phyloP scores from a whole-genome alignment of 495 filamentous ascomycete species.

The Viridothelium virens region DNA sequence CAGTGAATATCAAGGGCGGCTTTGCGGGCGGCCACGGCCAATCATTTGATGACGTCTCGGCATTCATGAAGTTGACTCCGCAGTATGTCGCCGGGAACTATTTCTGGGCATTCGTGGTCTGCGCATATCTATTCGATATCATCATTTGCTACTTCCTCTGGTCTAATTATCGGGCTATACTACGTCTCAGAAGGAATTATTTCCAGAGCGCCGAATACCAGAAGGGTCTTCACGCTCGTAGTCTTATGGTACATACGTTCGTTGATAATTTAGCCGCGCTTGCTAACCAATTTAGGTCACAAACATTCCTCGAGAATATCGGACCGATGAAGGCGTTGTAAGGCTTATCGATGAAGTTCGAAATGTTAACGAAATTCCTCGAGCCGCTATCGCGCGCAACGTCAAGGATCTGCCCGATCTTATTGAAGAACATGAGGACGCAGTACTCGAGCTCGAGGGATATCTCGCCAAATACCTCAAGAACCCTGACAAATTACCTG shows the following conservation, averaged over 20 bases:
- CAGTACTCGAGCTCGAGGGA: constrained; percentile 72
- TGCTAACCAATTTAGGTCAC: constrained; percentile 51
- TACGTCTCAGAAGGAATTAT: constrained; percentile 63
- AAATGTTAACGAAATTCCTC: constrained; percentile 65
- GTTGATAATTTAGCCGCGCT: constrained; percentile 18
- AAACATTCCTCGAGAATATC: constrained; percentile 64
- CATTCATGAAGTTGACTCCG: constrained; percentile 50
- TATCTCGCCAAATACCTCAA: constrained; percentile 83
- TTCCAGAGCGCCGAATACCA: constrained; percentile 87
- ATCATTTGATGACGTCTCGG: constrained; percentile 23
- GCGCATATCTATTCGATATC: constrained; percentile 70
- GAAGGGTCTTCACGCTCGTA: constrained; percentile 77
- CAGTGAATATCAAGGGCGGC: constrained; percentile 61
- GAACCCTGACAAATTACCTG: constrained; percentile 71
- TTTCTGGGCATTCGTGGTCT: constrained; percentile 75
- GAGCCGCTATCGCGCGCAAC: constrained; percentile 79
- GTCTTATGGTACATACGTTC: constrained; percentile 60
- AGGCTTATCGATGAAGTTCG: constrained; percentile 67
- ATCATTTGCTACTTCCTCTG: constrained; percentile 75
- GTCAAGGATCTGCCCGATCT: constrained; percentile 78
- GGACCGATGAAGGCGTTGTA: constrained; percentile 80
- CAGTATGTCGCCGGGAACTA: constrained; percentile 47
- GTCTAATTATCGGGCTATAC: constrained; percentile 75
- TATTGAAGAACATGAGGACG: constrained; percentile 73
- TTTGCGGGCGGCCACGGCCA: constrained; percentile 15